Evolutionary conservation across 371 early-diverging fungal species (phyloP), one percentile per base, ranked within the genome.

Genomic region (Circinella minor): DNA sequence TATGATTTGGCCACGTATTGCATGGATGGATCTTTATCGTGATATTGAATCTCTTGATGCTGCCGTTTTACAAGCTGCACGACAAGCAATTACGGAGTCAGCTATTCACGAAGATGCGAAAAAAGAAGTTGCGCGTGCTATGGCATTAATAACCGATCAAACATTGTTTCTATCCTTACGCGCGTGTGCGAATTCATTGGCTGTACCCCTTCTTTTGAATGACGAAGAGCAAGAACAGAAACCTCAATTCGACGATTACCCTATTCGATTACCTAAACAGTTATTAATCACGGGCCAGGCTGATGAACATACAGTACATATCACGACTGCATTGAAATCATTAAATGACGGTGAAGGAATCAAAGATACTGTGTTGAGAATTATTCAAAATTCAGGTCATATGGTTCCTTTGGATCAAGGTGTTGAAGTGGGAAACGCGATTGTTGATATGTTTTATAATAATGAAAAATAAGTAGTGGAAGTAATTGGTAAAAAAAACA

Each of bases 381-480:
- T 63, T 1, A 68, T 81, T 11, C 39, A 63, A 8, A 34, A 74
- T 60, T 66, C 81, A 36, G 77, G 78, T 0, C 83, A 83, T 47
- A 72, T 81, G 72, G 74, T 74, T 6, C 67, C 74, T 18, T 38
- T 83, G 34, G 83, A 83, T 64, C 51, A 74, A 47, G 68, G 73
- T 14, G 34, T 13, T 7, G 27, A 49, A 15, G 71, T 77, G n/a
- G 74, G 66, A 36, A 18, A 63, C 14, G 20, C 38, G 14, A 76
- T 79, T 38, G 14, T 66, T 10, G 51, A n/a, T 66, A 77, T 73
- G 66, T 51, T 57, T 49, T 20, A 20, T 63, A 43, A 6, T 47
- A 43, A 39, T 36, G 27, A 5, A 60, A 47, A 63, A 27, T 27
- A 27, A 27, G 68, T 38, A 55, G 47, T 54, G 38, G 13, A 3